These are phyloP conservation scores for Dactylorhiza incarnata DNA, from an alignment of 106 monocot species.

Conservation along the genomic window DNA sequence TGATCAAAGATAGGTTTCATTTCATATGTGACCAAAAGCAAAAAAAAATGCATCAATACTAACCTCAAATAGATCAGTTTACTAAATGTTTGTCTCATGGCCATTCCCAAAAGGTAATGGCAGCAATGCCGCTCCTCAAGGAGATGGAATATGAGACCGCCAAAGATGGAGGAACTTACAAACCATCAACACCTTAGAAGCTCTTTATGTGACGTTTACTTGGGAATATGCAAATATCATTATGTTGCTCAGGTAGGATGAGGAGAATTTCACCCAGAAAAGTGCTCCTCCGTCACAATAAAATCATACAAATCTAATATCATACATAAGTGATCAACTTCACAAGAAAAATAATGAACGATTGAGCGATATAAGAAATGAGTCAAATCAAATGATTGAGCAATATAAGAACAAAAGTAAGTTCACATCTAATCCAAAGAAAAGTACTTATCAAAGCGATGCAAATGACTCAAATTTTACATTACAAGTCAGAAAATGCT, in stretches of 20 bases:
- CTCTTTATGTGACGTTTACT: conserved; percentile 10
- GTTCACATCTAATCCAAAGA: too few relatives aligned
- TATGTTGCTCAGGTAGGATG: conserved; percentile 7
- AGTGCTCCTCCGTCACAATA: background rate
- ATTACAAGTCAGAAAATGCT: too few relatives aligned
- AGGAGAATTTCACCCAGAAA: conserved; percentile 6
- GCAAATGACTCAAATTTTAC: too few relatives aligned
- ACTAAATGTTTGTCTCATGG: conserved; percentile 37
- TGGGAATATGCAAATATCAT: conserved; percentile 17
- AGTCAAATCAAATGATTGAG: too few relatives aligned
- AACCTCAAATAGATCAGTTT: background rate
- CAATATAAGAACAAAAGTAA: too few relatives aligned
- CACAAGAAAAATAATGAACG: too few relatives aligned
- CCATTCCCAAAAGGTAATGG: conserved; percentile 39
- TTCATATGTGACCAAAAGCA: too few relatives aligned
- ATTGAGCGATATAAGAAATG: too few relatives aligned
- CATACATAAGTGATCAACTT: too few relatives aligned
- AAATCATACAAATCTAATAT: background rate
- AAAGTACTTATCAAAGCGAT: too few relatives aligned
- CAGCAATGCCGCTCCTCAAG: conserved; percentile 31
- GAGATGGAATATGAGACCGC: conserved; percentile 50
- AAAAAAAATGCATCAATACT: too few relatives aligned
- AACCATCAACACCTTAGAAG: conserved; percentile 2
- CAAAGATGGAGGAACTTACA: background rate
- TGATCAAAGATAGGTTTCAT: too few relatives aligned